A percentile compares a stretch with the other conserved stretches of the same genome.
Conservation (phyloP, 192 early-diverging fungal genomes). For the Gaertneriomyces semiglobifer region DNA sequence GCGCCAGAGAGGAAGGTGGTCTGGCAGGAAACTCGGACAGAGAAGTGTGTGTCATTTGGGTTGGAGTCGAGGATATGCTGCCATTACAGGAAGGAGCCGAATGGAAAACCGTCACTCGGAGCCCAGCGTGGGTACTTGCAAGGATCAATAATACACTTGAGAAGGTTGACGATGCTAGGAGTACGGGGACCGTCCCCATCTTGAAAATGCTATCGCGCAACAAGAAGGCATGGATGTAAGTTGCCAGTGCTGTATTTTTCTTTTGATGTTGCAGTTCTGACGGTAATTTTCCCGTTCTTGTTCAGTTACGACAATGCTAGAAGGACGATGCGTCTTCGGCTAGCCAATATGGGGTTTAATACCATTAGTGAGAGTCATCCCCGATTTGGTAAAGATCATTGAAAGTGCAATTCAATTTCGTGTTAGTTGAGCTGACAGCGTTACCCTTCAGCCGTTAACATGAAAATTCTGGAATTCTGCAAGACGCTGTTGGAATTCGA, state of each 20-base stretch:
- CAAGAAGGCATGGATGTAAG: conserved; percentile 19
- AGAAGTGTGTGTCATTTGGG: too few relatives aligned
- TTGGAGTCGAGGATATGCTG: too few relatives aligned
- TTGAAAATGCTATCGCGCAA: conserved; percentile 22
- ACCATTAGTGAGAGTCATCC: not conserved
- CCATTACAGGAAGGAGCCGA: too few relatives aligned
- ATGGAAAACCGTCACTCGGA: too few relatives aligned
- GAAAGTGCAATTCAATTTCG: not conserved
- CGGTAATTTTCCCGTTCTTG: not conserved
- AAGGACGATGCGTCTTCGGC: conserved; percentile 10
- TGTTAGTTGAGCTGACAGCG: not conserved
- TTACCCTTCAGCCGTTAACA: conserved; percentile 5
- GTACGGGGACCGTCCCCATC: not conserved
- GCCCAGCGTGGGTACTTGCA: too few relatives aligned
- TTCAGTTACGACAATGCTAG: not conserved
- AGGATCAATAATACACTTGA: too few relatives aligned
- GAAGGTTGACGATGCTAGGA: too few relatives aligned
- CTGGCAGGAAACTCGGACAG: too few relatives aligned
- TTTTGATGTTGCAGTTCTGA: not conserved
- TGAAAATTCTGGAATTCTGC: conserved; percentile 26
- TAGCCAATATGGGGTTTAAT: conserved; percentile 1
- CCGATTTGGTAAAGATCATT: conserved; percentile 5
- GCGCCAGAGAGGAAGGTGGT: too few relatives aligned
- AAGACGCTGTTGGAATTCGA: conserved; percentile 18
- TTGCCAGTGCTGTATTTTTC: not conserved